Percentiles rank a stretch among this genome's conserved stretches.
Conservation (phyloP, 768 basidiomycete genomes). For the Leucocoprinus sp. region DNA sequence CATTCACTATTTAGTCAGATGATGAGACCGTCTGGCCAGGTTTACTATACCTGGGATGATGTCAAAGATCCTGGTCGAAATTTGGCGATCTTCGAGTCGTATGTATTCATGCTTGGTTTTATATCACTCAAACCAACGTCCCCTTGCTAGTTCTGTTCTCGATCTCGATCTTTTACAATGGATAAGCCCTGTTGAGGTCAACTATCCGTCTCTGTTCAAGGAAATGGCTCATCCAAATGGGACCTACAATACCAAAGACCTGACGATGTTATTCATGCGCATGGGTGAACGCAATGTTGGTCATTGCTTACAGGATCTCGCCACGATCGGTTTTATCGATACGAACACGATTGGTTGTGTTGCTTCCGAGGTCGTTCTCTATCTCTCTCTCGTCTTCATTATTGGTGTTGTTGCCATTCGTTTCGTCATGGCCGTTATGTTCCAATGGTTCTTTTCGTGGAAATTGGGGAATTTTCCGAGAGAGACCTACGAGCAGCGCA, state of each 20-base stretch:
- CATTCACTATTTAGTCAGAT: conserved; percentile 43
- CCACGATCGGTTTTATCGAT: conserved; percentile 90
- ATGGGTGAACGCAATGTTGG: conserved; percentile 59
- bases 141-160: conserved; percentile 60
- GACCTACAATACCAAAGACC: conserved; percentile 74
- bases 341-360: conserved; percentile 93
- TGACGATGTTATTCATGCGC: conserved; percentile 81
- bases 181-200: conserved; percentile 75
- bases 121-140: neutral
- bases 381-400: conserved; percentile 93
- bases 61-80: conserved; percentile 62
- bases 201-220: conserved; percentile 79
- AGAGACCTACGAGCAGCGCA: conserved; percentile 89
- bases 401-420: conserved; percentile 93
- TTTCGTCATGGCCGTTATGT: conserved; percentile 94
- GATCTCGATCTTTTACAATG: conserved; percentile 81
- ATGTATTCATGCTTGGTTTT: conserved; percentile 28
- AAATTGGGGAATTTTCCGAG: conserved; percentile 86
- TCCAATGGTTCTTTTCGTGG: conserved; percentile 98
- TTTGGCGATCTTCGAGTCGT: conserved; percentile 93
- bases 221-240: conserved; percentile 60
- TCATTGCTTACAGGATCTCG: conserved; percentile 78
- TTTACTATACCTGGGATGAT: conserved; percentile 92
- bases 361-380: conserved; percentile 90
- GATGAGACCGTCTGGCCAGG: conserved; percentile 63